These are phyloP conservation scores for Apophysomyces trapeziformis DNA, from an alignment of 371 early-diverging fungal species.

Conservation along the genomic window DNA sequence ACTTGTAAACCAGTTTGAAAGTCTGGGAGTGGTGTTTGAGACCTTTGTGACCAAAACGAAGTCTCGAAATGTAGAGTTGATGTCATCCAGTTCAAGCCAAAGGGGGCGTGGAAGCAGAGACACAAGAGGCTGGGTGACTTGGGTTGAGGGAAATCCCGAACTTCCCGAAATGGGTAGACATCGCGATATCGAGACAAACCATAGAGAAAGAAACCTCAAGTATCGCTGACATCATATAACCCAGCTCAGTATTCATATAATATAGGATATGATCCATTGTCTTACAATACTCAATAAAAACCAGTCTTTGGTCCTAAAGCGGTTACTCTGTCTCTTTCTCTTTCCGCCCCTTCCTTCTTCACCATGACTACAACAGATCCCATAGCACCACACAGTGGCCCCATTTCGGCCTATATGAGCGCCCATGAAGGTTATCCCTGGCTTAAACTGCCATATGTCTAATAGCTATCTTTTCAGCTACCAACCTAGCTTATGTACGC, in stretches of 20 bases:
- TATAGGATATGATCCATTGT: too few relatives aligned
- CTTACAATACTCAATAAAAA: neutral
- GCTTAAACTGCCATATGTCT: neutral
- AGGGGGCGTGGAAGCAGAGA: neutral
- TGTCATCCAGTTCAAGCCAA: constrained; percentile 25
- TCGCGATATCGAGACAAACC: neutral
- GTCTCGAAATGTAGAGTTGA: constrained; percentile 47
- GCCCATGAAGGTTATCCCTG: constrained; percentile 41
- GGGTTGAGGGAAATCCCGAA: neutral
- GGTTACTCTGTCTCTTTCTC: neutral
- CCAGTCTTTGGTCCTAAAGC: neutral
- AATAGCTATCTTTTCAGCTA: constrained; percentile 24
- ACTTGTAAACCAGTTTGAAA: constrained; percentile 59
- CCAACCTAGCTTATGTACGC: constrained; percentile 49
- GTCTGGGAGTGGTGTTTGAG: constrained; percentile 38
- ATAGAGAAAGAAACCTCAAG: neutral
- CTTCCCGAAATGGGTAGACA: neutral
- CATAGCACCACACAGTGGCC: constrained; percentile 47
- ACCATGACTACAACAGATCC: constrained; percentile 29
- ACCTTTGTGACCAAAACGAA: constrained; percentile 54
- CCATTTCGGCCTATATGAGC: constrained; percentile 53
- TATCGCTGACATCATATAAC: too few relatives aligned
- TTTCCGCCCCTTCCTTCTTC: neutral
- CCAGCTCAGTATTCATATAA: too few relatives aligned
- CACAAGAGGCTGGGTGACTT: constrained; percentile 12